phyloP scores from a whole-genome alignment of 352 stramenopile species.

The Phytophthora nicotianae region DNA sequence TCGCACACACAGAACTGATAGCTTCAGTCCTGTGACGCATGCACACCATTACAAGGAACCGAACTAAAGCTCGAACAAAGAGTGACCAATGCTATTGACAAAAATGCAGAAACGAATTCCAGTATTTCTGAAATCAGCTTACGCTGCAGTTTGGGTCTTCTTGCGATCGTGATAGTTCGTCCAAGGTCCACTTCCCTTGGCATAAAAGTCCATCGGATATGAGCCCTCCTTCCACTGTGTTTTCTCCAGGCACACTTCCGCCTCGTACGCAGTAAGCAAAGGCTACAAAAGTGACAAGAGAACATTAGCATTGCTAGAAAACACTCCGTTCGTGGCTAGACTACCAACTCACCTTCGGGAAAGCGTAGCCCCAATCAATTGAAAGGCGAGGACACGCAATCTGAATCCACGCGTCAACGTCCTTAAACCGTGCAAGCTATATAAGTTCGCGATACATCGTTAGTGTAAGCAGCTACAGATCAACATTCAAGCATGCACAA shows the following conservation, averaged over 20 bases:
- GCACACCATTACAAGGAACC: slow-evolving; percentile 26
- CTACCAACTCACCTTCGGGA: slow-evolving; percentile 74
- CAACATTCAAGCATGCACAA: not conserved
- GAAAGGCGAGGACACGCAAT: slow-evolving; percentile 98
- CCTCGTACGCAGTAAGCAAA: slow-evolving; percentile 97
- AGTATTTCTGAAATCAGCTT: slow-evolving; percentile 8
- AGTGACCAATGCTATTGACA: slow-evolving; percentile 29
- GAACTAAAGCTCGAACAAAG: slow-evolving; percentile 10
- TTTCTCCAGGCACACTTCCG: slow-evolving; percentile 94
- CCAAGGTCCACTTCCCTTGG: slow-evolving; percentile 95
- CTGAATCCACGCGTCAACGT: slow-evolving; percentile 98
- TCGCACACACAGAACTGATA: slow-evolving; percentile 16
- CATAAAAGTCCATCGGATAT: slow-evolving; percentile 99
- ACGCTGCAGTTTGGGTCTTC: slow-evolving; percentile 24
- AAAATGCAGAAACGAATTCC: slow-evolving; percentile 27
- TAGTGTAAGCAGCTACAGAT: not conserved
- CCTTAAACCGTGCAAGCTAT: slow-evolving; percentile 86
- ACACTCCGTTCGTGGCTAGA: not conserved
- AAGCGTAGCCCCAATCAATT: slow-evolving; percentile 99
- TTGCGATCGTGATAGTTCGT: slow-evolving; percentile 94
- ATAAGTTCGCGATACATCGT: slow-evolving; percentile 4
- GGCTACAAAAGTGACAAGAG: slow-evolving; percentile 50
- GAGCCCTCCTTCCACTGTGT: slow-evolving; percentile 81
- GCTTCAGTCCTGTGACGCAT: slow-evolving; percentile 2
- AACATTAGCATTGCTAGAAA: not conserved